A percentile compares a stretch with the other conserved stretches of the same genome.
phyloP scores from a whole-genome alignment of 164 flowering plant species.

The Stephania japonica region DNA sequence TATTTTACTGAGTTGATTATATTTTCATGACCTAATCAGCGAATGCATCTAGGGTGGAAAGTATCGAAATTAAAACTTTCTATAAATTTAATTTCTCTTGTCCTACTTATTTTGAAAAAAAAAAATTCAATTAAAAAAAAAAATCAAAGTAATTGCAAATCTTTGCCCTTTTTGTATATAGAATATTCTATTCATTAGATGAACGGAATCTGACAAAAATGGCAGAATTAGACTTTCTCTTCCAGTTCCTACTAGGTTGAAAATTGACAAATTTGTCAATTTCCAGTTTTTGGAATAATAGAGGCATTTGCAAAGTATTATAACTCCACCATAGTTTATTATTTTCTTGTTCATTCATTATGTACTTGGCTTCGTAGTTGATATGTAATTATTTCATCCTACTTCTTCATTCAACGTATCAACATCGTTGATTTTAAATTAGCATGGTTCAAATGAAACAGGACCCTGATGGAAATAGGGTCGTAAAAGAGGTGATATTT shows the following conservation, averaged over 20 bases:
- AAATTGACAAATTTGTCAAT: not conserved
- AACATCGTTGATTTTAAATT: not conserved
- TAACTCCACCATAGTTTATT: not conserved
- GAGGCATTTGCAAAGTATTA: not conserved
- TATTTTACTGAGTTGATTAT: no score
- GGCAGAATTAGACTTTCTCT: not conserved
- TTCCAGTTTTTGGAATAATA: not conserved
- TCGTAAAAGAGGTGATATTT: conserved; percentile 66
- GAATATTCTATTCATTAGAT: not conserved
- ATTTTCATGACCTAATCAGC: not conserved
- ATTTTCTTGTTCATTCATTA: not conserved
- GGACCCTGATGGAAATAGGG: conserved; percentile 80
- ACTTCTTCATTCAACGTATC: conserved; percentile 5
- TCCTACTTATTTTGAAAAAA: not conserved
- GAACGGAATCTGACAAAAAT: not conserved
- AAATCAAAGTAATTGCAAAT: not conserved
- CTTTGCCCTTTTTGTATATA: not conserved
- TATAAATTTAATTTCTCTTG: not conserved
- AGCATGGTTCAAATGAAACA: conserved; percentile 20
- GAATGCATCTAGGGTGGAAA: not conserved
- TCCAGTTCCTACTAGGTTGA: not conserved
- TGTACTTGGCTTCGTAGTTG: not conserved
- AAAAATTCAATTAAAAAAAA: not conserved
- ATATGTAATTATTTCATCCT: not conserved
- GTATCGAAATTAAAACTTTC: not conserved